Base-by-base conservation (phyloP, 345 rosid genomes). In the Eucalyptus guilfoylei region DNA sequence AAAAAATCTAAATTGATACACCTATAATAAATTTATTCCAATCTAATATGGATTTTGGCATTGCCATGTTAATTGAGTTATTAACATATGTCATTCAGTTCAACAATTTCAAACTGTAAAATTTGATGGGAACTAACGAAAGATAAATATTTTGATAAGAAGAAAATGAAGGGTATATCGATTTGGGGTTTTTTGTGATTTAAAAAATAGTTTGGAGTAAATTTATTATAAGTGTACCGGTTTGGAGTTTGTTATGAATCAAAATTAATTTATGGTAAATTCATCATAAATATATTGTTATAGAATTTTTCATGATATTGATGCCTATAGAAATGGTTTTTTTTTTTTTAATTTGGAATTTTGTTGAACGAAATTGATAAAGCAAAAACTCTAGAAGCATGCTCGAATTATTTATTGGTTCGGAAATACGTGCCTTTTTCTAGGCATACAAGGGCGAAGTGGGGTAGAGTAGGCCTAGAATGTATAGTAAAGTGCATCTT, bases 151-250 rank as follows among this genome's bases (percentile, higher is more conserved):
- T 52, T 52, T 52, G 58, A 52, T 19, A 21, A 19, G 11, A 52
- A 14, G 5, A 52, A 52, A 52, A 52, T 52, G 5, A 52, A 52
- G 2, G 11, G 11, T 52, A 19, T 52, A 52, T 19, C 11, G 58
- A 52, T 52, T 2, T 19, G 5, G 24, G 58, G 4, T 52, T 52
- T 50, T 52, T 19, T 52, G 10, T 52, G 58, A 52, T 19, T 52
- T 8, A 52, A 52, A 52, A 52, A 52, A 19, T 52, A 52, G 1
- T 52, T 52, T 52, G 0, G 6, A 24, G 30, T 55, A 24, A 55
- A 55, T 55, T 23, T 55, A 21, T 55, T 55, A 1, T 3, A 55
- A 55, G 0, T 55, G 13, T 55, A 55, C 0, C 0, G 0, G 4
- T 9, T 24, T 55, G 30, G 0, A 30, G 6, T 55, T 55, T 55